Evolutionary conservation across 345 rosid genomes (phyloP), one percentile per base, ranked within the genome.

Genomic region (Populus deltoides): DNA sequence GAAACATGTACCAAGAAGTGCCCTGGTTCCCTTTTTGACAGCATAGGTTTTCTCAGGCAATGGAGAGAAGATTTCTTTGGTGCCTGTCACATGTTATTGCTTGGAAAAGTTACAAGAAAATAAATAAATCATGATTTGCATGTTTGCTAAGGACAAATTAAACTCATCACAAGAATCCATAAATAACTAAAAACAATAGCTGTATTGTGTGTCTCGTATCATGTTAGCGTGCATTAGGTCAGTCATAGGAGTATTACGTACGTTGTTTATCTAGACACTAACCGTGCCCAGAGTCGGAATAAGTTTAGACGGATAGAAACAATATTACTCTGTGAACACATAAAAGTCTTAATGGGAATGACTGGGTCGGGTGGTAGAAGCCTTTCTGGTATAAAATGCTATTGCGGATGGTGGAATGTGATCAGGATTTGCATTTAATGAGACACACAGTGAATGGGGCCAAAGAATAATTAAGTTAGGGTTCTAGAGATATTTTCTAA

Each of bases 401-500:
- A 67, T 18, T 1, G 12, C 25, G 16, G 13, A 16, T 35, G 71
- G 86, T 77, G 85, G 83, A 74, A 59, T 83, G 62, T 81, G 86
- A 86, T 59, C 51, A 77, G 85, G 88, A 81, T 83, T 79, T 76
- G 79, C 83, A 78, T 74, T 65, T 68, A 72, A 61, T 11, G 17
- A 74, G 67, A 80, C 66, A 71, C 41, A 72, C 18, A 45, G 61
- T 66, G 68, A 17, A 72, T 59, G 75, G 62, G 66, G 22, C 72
- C 71, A 41, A 57, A 33, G 68, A 77, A 78, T n/a, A n/a, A n/a
- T n/a, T n/a, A 43, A 78, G 69, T 63, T 65, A 25, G 49, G 7
- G 74, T 55, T 75, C 55, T 57, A 2, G 18, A 4, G 33, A 15
- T 38, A n/a, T 36, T 16, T 62, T 55, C 36, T 27, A 25, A 70